Percentiles rank a stretch among this genome's conserved stretches.
Evolutionary conservation across 2,329 filamentous ascomycete species (phyloP).

Genomic region (Ceratocystis ficicola): DNA sequence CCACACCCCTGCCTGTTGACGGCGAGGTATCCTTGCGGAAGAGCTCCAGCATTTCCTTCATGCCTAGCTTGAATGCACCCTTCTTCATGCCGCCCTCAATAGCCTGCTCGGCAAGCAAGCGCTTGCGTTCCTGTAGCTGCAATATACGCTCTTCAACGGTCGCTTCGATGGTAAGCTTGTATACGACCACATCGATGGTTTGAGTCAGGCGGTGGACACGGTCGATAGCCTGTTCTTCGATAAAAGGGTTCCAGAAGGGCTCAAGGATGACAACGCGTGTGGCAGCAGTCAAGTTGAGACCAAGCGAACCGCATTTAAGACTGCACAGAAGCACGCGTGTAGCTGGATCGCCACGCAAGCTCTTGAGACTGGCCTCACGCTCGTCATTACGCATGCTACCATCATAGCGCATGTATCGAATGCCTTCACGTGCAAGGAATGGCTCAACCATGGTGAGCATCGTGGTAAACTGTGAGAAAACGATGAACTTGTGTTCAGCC

Average conservation of each 20-base stretch:
- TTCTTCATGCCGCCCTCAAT: constrained; percentile 72
- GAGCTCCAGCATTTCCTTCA: constrained; percentile 85
- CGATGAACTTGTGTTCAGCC: constrained; percentile 83
- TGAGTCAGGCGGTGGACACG: constrained; percentile 97
- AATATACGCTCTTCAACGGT: constrained; percentile 91
- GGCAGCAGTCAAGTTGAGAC: constrained; percentile 87
- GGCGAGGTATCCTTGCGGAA: constrained; percentile 47
- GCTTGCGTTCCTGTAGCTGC: constrained; percentile 88
- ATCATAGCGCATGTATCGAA: constrained; percentile 82
- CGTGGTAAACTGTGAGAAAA: constrained; percentile 95
- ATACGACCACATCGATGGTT: constrained; percentile 86
- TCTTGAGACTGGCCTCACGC: constrained; percentile 72
- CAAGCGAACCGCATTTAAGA: constrained; percentile 83
- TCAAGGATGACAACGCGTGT: constrained; percentile 89
- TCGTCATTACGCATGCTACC: constrained; percentile 89
- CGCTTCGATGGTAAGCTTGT: constrained; percentile 76
- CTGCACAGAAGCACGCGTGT: constrained; percentile 83
- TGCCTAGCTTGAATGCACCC: constrained; percentile 65
- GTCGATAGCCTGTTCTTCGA: constrained; percentile 97
- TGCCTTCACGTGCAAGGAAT: constrained; percentile 62
- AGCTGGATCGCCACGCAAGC: constrained; percentile 58
- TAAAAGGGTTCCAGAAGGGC: constrained; percentile 99
- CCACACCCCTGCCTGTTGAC: constrained; percentile 17
- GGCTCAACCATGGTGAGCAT: constrained; percentile 96
- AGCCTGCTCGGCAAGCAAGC: constrained; percentile 77